Conservation (phyloP, 2,329 filamentous ascomycete genomes). For the Pseudogymnoascus sp. region DNA sequence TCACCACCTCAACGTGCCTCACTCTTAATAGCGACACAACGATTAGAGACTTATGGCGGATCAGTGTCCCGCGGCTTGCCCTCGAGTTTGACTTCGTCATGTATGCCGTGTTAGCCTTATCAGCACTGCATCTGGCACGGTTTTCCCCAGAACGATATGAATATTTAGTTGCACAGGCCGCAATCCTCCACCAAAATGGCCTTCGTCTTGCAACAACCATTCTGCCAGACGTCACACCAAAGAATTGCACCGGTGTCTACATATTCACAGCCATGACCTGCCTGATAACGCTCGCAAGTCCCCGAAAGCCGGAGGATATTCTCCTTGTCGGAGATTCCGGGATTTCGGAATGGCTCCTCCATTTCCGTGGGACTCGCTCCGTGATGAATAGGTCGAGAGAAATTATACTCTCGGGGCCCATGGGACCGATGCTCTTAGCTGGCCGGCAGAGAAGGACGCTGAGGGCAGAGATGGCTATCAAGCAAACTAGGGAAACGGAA, state of each 20-base stretch:
- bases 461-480: conserved; percentile 12
- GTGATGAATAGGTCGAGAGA: conserved; percentile 28
- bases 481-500: conserved; percentile 12
- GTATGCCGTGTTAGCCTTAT: conserved; percentile 41
- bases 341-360: conserved; percentile 33
- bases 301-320: conserved; percentile 30
- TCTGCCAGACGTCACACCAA: conserved; percentile 28
- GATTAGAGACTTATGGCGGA: conserved; percentile 41
- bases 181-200: conserved; percentile 31
- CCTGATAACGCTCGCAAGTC: conserved; percentile 33
- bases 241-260: conserved; percentile 33
- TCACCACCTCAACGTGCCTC: conserved; percentile 41
- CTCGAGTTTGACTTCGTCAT: conserved; percentile 43
- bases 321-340: conserved; percentile 31
- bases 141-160: conserved; percentile 33
- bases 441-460: conserved; percentile 19
- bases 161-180: conserved; percentile 35
- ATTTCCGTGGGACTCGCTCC: conserved; percentile 32
- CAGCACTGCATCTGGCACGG: conserved; percentile 43
- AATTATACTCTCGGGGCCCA: conserved; percentile 16
- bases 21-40: conserved; percentile 38
- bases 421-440: conserved; percentile 28
- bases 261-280: conserved; percentile 35
- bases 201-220: conserved; percentile 28
- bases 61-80: conserved; percentile 41